Evolutionary conservation across 345 rosid species (phyloP), one percentile per base, ranked within the genome.

Genomic region (Arabis alpina): DNA sequence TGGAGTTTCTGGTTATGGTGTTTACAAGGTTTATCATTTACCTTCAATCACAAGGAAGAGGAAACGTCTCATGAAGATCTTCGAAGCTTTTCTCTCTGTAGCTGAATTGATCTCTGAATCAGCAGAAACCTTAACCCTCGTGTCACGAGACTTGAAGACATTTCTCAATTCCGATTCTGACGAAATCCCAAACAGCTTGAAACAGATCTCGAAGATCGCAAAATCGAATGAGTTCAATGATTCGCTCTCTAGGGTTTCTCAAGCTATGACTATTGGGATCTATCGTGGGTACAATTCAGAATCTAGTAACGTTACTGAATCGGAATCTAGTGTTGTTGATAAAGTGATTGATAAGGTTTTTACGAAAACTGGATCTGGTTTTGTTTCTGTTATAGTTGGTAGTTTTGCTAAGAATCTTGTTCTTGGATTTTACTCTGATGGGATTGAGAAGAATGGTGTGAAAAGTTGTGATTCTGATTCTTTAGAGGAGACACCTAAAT

Each of bases 361-460:
- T 59, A 88, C 99, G 0, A 54, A 79, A 5, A 74, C 87, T 12
- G 99, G 96, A 27, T 61, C 87, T 55, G 99, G 98, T 2, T 92
- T 95, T 79, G 82, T 86, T 47, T 95, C 99, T 0, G 88, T 82
- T 25, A 82, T 95, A 23, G 87, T 86, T 19, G 97, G 97, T 78
- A 95, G 97, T 76, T 90, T 95, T 77, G 97, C 99, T 2, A 85
- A 80, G 84, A 95, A 90, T 84, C 79, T 95, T 71, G 94, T 90
- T 45, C 70, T 90, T 81, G 99, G 96, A 1, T 88, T 87, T 72
- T 84, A 83, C 82, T 74, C 93, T 1, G 62, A 55, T 37, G 61
- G 50, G 61, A 45, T 42, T 6, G 54, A 45, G 54, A 50, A 28
- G 32, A 28, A 23, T 61, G 54, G 47, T 42, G 68, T 55, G 30